Evolutionary conservation across 176 grass and related monocot genomes (phyloP), one percentile per base, ranked within the genome.

Genomic region (Carex littledalei): DNA sequence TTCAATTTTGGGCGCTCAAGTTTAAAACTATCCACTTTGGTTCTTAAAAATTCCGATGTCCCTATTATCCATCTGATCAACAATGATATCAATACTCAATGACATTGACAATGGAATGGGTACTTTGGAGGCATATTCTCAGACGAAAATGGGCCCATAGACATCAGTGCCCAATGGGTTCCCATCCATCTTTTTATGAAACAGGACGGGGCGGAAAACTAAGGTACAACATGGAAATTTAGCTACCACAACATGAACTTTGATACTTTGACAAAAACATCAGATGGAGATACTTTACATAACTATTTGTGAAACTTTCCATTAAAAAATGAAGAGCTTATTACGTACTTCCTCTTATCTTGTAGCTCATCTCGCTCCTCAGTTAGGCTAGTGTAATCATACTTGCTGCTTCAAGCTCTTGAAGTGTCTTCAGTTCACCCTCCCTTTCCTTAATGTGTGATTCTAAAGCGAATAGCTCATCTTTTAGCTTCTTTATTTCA

Each of bases 401-500:
- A 87, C 66, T 92, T 89, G 55, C 85, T 86, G 84, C 93, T 88
- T 83, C 82, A 72, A 93, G 7, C 15, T 85, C 78, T 80, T 94
- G 85, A 82, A 93, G 90, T 67, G 81, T 85, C 61, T 82, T 86
- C 58, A 88, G 86, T 88, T 98, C 91, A 60, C 73, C 83, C 87
- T 84, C 89, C 57, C 89, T 91, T 63, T 94, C 90, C 65, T 85
- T 87, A 21, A 98, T 90, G 69, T 94, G 90, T 56, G 84, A 80
- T 14, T 78, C 87, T 64, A 95, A 85, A 50, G 90, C 87, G 71
- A 34, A 74, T 52, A 93, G 90, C 85, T 98, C 95, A 57, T 88
- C 59, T 88, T 93, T 92, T 59, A 98, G 86, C 85, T 98, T 93
- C 75, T 98, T 88, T 67, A 95, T 98, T 89, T 98, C 95, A 22